These are phyloP conservation scores for Phytophthora podocarpi DNA, from an alignment of 352 stramenopile genomes.

Conservation along the genomic window DNA sequence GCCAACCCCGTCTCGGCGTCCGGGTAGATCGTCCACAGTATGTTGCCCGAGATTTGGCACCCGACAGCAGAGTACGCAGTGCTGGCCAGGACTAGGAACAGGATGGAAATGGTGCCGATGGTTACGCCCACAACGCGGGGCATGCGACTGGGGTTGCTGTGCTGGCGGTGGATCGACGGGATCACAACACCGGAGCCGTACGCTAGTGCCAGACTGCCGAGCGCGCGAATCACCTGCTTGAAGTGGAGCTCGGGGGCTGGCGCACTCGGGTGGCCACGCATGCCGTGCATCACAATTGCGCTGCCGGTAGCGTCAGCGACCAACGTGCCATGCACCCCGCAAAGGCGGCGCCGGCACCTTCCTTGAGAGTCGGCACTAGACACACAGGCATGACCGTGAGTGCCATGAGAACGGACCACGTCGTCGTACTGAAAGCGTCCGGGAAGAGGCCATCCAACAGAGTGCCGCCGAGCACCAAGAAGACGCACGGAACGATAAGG, in stretches of 20 bases:
- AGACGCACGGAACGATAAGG: conserved; percentile 45
- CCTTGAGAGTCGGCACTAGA: conserved; percentile 61
- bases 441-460: conserved; percentile 52
- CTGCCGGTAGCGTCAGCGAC: conserved; percentile 49
- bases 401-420: conserved; percentile 57
- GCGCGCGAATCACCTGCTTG: conserved; percentile 46
- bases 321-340: conserved; percentile 48
- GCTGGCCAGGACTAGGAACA: conserved; percentile 48
- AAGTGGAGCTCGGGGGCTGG: conserved; percentile 43
- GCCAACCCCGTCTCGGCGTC: conserved; percentile 26
- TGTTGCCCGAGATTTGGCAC: conserved; percentile 61
- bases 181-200: conserved; percentile 58
- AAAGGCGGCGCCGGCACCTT: conserved; percentile 43
- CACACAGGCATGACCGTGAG: conserved; percentile 41
- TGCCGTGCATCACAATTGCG: conserved; percentile 42
- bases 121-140: conserved; percentile 49
- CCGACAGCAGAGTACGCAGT: conserved; percentile 50
- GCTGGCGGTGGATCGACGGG: conserved; percentile 47
- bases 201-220: conserved; percentile 56
- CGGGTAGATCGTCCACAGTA: conserved; percentile 59
- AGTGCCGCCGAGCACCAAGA: conserved; percentile 50
- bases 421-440: conserved; percentile 34
- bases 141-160: conserved; percentile 58
- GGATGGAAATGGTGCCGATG: conserved; percentile 45
- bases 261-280: conserved; percentile 39